Conservation (phyloP, 2,329 filamentous ascomycete genomes). For the Phyllosticta citriasiana region DNA sequence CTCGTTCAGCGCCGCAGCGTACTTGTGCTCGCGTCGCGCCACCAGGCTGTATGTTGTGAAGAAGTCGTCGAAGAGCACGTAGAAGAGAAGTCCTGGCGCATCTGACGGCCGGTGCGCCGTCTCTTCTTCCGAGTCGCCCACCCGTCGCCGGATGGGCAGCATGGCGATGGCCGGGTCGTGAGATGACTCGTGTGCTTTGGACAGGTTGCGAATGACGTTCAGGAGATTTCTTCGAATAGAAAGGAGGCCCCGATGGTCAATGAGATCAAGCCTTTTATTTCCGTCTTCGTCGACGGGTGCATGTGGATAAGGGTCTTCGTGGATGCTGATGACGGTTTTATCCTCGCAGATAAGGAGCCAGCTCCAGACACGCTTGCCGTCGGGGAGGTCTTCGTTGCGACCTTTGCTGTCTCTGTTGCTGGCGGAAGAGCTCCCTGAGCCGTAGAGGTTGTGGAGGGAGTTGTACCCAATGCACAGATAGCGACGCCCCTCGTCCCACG, state of each 20-base stretch:
- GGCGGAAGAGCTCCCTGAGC: background rate
- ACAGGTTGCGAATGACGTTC: slow-evolving; percentile 53
- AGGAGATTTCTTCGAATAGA: slow-evolving; percentile 48
- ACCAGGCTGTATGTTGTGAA: slow-evolving; percentile 49
- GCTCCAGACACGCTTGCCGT: slow-evolving; percentile 53
- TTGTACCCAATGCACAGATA: slow-evolving; percentile 68
- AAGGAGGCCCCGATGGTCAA: slow-evolving; percentile 39
- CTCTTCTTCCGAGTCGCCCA: slow-evolving; percentile 36
- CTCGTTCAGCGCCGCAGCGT: slow-evolving; percentile 38
- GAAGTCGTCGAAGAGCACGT: slow-evolving; percentile 59
- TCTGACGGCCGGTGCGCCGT: slow-evolving; percentile 40
- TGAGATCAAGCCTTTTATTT: slow-evolving; percentile 24
- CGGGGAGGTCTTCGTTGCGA: slow-evolving; percentile 30
- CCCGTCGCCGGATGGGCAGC: slow-evolving; percentile 35
- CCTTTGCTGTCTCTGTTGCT: slow-evolving; percentile 16
- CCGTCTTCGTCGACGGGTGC: slow-evolving; percentile 12
- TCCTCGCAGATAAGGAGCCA: slow-evolving; percentile 63
- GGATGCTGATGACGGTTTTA: slow-evolving; percentile 59
- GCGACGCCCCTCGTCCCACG: slow-evolving; percentile 56
- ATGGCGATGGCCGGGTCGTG: slow-evolving; percentile 31
- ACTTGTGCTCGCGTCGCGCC: slow-evolving; percentile 37
- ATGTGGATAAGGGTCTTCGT: slow-evolving; percentile 45
- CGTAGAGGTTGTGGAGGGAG: slow-evolving; percentile 42
- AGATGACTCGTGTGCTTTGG: slow-evolving; percentile 38
- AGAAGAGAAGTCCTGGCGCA: slow-evolving; percentile 52